Conservation (phyloP, 2,329 filamentous ascomycete species). For the Aureobasidium sp. region DNA sequence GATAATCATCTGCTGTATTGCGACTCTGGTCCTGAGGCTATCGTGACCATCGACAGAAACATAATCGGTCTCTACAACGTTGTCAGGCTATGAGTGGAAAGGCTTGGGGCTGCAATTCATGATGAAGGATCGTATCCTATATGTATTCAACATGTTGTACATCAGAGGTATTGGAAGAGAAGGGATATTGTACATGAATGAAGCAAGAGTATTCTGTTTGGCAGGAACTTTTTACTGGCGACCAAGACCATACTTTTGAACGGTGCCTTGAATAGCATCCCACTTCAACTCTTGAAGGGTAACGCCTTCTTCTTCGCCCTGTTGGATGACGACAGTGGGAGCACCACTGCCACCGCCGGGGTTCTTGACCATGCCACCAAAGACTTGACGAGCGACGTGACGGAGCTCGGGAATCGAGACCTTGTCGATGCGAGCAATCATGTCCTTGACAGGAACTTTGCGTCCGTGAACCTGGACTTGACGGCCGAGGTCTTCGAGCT, state of each 20-base stretch:
- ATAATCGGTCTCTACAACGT: too few relatives aligned
- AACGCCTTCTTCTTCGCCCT: conserved; percentile 67
- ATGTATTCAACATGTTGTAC: background rate
- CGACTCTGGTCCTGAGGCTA: too few relatives aligned
- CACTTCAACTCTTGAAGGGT: conserved; percentile 63
- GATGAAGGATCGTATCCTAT: too few relatives aligned
- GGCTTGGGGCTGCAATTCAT: too few relatives aligned
- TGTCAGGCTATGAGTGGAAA: too few relatives aligned
- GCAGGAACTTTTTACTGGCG: conserved; percentile 36
- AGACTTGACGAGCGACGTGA: conserved; percentile 68
- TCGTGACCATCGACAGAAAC: too few relatives aligned
- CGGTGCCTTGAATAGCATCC: conserved; percentile 83
- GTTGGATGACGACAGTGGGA: conserved; percentile 90
- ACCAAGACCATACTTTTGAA: conserved; percentile 76
- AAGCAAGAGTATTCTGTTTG: background rate
- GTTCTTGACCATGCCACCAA: conserved; percentile 70
- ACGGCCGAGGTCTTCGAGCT: conserved; percentile 87
- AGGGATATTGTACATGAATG: background rate
- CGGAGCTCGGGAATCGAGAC: conserved; percentile 74
- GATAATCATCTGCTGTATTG: too few relatives aligned
- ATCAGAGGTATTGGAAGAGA: background rate
- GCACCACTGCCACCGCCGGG: conserved; percentile 70
- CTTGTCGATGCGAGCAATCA: conserved; percentile 79
- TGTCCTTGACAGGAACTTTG: conserved; percentile 85
- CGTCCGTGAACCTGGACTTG: conserved; percentile 95